Evolutionary conservation across 2,329 filamentous ascomycete genomes (phyloP), one percentile per base, ranked within the genome.

Genomic region (Sarocladium brachiariae): DNA sequence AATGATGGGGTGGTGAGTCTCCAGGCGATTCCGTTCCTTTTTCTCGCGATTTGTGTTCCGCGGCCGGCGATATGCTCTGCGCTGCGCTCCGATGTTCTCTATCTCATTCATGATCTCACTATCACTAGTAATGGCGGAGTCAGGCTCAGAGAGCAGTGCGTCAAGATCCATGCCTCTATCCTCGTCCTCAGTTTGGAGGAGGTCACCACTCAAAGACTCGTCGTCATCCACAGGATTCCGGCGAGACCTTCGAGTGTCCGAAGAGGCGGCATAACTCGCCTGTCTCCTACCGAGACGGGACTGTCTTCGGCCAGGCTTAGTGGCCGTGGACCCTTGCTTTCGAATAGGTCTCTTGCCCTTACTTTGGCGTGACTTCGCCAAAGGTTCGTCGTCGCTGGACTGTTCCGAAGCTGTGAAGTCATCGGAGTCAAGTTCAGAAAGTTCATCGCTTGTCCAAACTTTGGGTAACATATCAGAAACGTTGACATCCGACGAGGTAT

Each of bases 1-100:
- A 35, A 99, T 78, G 50, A 83, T 78, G 1, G 92, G 91, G 63
- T 99, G 93, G 48, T 86, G 74, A 18, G 70, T 65, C 58, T 91
- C 88, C 2, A 96, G 79, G 54, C 84, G 84, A 50, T 72, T 69
- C 49, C 89, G 80, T 67, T 87, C 73, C 30, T 60, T 69, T 56
- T 63, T 61, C 25, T 54, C 23, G 16, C 68, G 63, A 9, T 55
- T 48, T 38, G 45, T 58, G 46, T 61, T 62, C 31, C 56, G 61
- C 2, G 50, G 38, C 18, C 53, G 51, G 45, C 66, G 54, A 54
- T 61, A 71, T 4, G 61, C 69, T 18, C 67, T 72, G 21, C 68
- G 68, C 4, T 53, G 55, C 18, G 21, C 43, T 11, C 23, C 31
- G 18, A 30, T 14, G 24, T 43, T 31, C 10, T 30, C 48, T n/a